phyloP scores from a whole-genome alignment of 257 asterid genomes.

The Nicotiana benthamiana region DNA sequence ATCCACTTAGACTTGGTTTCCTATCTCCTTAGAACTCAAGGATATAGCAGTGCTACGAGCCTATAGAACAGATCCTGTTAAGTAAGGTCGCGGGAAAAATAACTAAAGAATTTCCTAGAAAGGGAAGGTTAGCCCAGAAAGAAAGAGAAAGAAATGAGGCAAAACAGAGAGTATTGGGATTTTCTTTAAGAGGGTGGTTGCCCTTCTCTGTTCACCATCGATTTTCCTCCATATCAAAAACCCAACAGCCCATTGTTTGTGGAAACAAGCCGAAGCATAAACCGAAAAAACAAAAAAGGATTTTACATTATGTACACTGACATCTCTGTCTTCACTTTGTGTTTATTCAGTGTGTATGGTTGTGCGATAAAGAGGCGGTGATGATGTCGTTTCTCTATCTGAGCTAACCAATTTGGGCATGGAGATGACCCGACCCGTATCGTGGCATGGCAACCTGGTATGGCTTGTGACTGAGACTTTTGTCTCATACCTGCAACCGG shows the following conservation, averaged over 20 bases:
- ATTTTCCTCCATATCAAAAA: not conserved
- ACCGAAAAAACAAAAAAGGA: too few species aligned
- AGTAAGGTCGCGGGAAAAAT: too few species aligned
- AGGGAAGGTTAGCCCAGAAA: not conserved
- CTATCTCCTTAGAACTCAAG: too few species aligned
- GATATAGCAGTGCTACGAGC: too few species aligned
- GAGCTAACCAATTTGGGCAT: not conserved
- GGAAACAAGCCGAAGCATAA: too few species aligned
- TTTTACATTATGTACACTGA: too few species aligned
- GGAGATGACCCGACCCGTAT: conserved; percentile 23
- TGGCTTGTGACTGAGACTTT: not conserved
- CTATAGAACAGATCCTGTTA: too few species aligned
- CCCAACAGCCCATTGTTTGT: conserved; percentile 13
- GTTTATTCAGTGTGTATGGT: too few species aligned
- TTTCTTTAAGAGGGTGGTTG: conserved; percentile 41
- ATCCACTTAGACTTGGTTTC: too few species aligned
- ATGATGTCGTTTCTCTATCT: not conserved
- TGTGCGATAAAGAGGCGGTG: not conserved
- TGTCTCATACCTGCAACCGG: too few species aligned
- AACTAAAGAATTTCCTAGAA: not conserved
- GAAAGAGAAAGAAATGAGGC: not conserved
- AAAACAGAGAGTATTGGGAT: conserved; percentile 4
- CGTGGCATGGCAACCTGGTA: conserved; percentile 37
- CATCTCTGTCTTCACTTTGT: not conserved
- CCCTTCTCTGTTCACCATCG: conserved; percentile 35